Conservation (phyloP, 495 filamentous ascomycete genomes). For the Tuber indicum region DNA sequence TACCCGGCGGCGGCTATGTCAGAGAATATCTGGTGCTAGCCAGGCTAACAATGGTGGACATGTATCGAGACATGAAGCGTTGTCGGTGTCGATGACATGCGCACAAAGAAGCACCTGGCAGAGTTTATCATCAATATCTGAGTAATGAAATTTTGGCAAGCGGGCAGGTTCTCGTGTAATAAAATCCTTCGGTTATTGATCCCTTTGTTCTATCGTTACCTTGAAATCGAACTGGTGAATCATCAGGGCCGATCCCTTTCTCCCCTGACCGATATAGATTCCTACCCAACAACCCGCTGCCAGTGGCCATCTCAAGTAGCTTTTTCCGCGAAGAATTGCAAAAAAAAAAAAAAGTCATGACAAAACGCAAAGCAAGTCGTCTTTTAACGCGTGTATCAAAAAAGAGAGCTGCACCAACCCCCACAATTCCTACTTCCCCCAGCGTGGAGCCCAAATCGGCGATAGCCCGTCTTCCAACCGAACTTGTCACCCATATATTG, state of each 20-base stretch:
- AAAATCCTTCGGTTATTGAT: background rate
- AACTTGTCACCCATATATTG: background rate
- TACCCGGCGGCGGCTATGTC: background rate
- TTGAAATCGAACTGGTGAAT: background rate
- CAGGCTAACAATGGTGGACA: background rate
- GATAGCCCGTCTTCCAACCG: background rate
- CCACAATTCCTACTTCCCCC: background rate
- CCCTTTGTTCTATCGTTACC: background rate
- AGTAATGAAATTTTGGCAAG: background rate
- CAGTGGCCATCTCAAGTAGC: background rate
- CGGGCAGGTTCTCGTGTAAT: background rate
- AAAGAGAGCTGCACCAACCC: background rate
- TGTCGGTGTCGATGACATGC: background rate
- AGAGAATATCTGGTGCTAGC: background rate
- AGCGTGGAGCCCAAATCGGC: background rate
- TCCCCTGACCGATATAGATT: background rate
- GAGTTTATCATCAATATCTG: background rate
- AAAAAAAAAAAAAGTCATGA: background rate
- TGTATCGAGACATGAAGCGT: background rate
- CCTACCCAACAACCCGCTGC: background rate
- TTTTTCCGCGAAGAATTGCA: background rate
- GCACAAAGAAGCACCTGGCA: background rate
- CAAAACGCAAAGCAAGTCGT: background rate
- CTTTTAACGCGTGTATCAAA: background rate
- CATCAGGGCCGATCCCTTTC: background rate